A percentile compares a stretch with the other conserved stretches of the same genome.
These are phyloP conservation scores for Triangularia setosa DNA, from an alignment of 2,329 filamentous ascomycete genomes.

Conservation along the genomic window DNA sequence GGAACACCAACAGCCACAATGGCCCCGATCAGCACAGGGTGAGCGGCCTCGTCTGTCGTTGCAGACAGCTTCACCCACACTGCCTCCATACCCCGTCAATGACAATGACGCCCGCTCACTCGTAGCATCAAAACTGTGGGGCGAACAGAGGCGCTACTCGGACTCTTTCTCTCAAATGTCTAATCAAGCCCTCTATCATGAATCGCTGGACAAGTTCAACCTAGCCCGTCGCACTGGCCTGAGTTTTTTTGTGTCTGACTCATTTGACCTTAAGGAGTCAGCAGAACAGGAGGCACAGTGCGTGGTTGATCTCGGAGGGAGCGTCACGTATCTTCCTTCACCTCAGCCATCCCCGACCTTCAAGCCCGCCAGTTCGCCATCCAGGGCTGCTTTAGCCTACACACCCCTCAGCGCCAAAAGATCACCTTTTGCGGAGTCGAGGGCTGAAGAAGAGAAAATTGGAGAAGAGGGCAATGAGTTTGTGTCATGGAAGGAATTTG, in stretches of 20 bases:
- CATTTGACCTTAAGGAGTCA: not conserved
- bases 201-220: not conserved
- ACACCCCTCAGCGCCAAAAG: not conserved
- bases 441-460: not conserved
- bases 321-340: not conserved
- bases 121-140: not conserved
- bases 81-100: constrained; percentile 1
- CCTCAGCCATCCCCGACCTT: not conserved
- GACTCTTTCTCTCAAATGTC: constrained; percentile 5
- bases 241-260: constrained; percentile 2
- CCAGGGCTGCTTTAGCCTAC: not conserved
- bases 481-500: constrained; percentile 6
- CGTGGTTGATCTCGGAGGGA: constrained; percentile 1
- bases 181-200: not conserved
- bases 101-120: not conserved
- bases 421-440: not conserved
- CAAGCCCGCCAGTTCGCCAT: not conserved
- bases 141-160: not conserved
- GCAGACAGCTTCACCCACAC: not conserved
- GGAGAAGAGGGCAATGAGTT: not conserved
- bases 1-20: not conserved
- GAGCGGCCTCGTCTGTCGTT: not conserved
- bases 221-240: not conserved
- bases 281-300: not conserved
- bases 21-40: not conserved